These are phyloP conservation scores for Tricholoma terreum DNA, from an alignment of 768 basidiomycete genomes.

Conservation along the genomic window DNA sequence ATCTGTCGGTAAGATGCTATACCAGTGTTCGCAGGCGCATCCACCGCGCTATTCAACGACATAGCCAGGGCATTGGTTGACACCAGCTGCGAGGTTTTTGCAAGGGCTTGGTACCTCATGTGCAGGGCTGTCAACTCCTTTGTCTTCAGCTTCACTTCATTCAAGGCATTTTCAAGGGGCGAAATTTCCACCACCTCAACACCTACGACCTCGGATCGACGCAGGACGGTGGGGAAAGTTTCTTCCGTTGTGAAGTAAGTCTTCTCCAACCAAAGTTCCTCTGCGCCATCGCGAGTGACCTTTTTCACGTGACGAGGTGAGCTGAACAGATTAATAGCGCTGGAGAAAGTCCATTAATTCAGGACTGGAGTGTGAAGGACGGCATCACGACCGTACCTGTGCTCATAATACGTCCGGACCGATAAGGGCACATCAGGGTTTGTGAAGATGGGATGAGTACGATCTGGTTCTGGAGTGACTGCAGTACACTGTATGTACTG, in stretches of 20 bases:
- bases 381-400: slow-evolving; percentile 47
- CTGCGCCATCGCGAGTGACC: slow-evolving; percentile 56
- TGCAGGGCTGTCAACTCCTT: slow-evolving; percentile 71
- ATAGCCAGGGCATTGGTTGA: slow-evolving; percentile 82
- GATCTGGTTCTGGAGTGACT: slow-evolving; percentile 83
- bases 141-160: slow-evolving; percentile 77
- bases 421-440: slow-evolving; percentile 80
- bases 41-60: slow-evolving; percentile 84
- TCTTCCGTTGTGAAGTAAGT: slow-evolving; percentile 85
- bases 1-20: slow-evolving; percentile 72
- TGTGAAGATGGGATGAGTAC: slow-evolving; percentile 70
- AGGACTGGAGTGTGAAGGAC: neutral
- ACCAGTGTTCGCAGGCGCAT: slow-evolving; percentile 75
- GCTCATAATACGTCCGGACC: slow-evolving; percentile 84
- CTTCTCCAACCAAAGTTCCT: slow-evolving; percentile 88
- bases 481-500: slow-evolving; percentile 89
- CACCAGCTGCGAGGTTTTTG: slow-evolving; percentile 69
- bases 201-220: slow-evolving; percentile 81
- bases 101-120: slow-evolving; percentile 70
- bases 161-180: slow-evolving; percentile 79
- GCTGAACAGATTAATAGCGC: slow-evolving; percentile 82
- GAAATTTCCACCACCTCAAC: slow-evolving; percentile 74
- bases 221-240: slow-evolving; percentile 86
- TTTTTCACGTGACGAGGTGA: slow-evolving; percentile 68
- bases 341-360: slow-evolving; percentile 23